phyloP scores from a whole-genome alignment of 345 rosid genomes.

The Tarenaya hassleriana region DNA sequence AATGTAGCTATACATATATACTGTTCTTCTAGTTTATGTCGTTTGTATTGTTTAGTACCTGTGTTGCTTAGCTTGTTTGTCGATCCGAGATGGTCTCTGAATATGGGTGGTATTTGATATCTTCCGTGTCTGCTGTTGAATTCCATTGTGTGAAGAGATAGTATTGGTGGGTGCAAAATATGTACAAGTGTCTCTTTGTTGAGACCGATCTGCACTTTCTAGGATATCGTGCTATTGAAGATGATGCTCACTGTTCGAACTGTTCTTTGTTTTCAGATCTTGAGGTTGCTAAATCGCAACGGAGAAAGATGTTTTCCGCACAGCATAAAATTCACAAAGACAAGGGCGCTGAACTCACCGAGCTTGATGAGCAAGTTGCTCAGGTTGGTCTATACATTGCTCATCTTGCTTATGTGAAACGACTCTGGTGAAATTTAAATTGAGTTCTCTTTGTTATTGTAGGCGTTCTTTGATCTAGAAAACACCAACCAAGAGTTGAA shows the following conservation, averaged over 20 bases:
- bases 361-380: slow-evolving; percentile 81
- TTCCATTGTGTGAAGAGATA: no score
- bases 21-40: background rate
- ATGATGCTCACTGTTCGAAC: no score
- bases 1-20: background rate
- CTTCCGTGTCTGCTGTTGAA: no score
- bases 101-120: no score
- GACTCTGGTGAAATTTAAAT: background rate
- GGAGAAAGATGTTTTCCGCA: slow-evolving; percentile 59
- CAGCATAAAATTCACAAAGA: slow-evolving; percentile 78
- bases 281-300: background rate
- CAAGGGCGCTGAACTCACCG: slow-evolving; percentile 66
- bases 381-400: slow-evolving; percentile 32
- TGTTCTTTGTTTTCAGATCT: background rate
- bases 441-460: background rate
- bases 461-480: slow-evolving; percentile 87
- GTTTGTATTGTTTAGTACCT: background rate
- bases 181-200: no score
- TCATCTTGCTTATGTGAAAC: background rate
- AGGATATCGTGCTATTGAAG: no score
- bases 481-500: slow-evolving; percentile 70
- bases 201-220: no score
- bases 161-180: no score
- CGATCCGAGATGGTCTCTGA: no score
- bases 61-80: no score